phyloP scores from a whole-genome alignment of 768 basidiomycete genomes.

The Mrakia hoshinonis region DNA sequence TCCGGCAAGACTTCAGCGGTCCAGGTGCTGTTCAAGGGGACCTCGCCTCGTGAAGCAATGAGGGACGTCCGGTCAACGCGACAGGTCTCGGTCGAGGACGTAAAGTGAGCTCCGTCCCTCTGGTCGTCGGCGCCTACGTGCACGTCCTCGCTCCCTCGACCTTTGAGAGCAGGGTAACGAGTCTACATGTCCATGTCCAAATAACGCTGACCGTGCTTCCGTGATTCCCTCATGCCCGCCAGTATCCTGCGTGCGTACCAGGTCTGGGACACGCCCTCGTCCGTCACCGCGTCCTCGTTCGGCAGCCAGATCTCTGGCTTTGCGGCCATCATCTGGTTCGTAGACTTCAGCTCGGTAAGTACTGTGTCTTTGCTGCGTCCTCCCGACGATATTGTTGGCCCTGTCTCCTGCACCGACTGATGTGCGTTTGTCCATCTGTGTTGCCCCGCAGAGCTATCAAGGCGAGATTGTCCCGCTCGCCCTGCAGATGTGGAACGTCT shows the following conservation, averaged over 20 bases:
- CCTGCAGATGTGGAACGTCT: slow-evolving; percentile 13
- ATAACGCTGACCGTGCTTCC: background rate
- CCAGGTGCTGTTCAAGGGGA: background rate
- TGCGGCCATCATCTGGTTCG: slow-evolving; percentile 9
- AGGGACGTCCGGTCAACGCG: slow-evolving; percentile 3
- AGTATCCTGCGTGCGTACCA: slow-evolving; percentile 7
- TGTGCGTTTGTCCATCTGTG: background rate
- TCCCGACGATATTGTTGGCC: background rate
- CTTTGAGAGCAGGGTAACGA: too few relatives aligned
- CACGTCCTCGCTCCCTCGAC: background rate
- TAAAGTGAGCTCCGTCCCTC: slow-evolving; percentile 1
- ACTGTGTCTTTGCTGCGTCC: too few relatives aligned
- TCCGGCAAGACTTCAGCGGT: background rate
- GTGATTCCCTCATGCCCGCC: background rate
- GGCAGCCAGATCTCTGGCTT: background rate
- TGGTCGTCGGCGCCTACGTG: too few relatives aligned
- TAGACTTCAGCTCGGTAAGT: slow-evolving; percentile 12
- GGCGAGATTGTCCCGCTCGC: slow-evolving; percentile 12
- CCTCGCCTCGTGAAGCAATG: background rate
- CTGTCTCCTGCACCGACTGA: background rate
- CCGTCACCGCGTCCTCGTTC: background rate
- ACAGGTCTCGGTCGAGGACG: slow-evolving; percentile 2
- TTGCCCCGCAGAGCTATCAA: background rate
- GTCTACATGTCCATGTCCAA: too few relatives aligned
- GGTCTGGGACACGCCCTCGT: slow-evolving; percentile 5